Conservation (phyloP, 176 grass and related monocot species). For the Elymus sibiricus region DNA sequence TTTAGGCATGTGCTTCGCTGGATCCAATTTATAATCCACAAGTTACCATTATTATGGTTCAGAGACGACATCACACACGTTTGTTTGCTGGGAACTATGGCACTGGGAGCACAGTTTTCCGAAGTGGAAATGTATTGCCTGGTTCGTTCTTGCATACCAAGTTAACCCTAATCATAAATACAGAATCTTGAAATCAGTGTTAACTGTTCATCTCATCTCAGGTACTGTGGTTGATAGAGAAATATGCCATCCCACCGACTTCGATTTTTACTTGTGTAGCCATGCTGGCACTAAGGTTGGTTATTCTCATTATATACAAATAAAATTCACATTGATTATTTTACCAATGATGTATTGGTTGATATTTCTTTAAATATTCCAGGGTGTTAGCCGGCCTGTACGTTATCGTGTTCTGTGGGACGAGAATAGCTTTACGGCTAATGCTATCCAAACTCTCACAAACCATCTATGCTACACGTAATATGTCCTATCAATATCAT, state of each 20-base stretch:
- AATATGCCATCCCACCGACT: slow-evolving; percentile 73
- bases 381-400: slow-evolving; percentile 58
- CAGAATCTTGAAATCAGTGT: not conserved
- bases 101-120: slow-evolving; percentile 21
- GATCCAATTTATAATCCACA: slow-evolving; percentile 43
- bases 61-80: slow-evolving; percentile 62
- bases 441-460: slow-evolving; percentile 55
- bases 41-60: slow-evolving; percentile 67
- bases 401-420: slow-evolving; percentile 72
- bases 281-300: slow-evolving; percentile 62
- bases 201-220: not conserved
- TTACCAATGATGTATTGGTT: not conserved
- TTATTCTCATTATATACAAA: not conserved
- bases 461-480: slow-evolving; percentile 80
- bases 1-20: not conserved
- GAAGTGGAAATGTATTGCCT: slow-evolving; percentile 56
- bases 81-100: slow-evolving; percentile 51
- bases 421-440: slow-evolving; percentile 61
- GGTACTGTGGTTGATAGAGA: slow-evolving; percentile 61
- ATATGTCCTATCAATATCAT: not conserved
- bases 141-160: slow-evolving; percentile 30
- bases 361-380: not conserved
- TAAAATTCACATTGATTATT: not conserved
- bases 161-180: not conserved
- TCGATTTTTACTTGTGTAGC: slow-evolving; percentile 75